phyloP scores from a whole-genome alignment of 2,329 filamentous ascomycete species.

The Aureobasidium melanogenum region DNA sequence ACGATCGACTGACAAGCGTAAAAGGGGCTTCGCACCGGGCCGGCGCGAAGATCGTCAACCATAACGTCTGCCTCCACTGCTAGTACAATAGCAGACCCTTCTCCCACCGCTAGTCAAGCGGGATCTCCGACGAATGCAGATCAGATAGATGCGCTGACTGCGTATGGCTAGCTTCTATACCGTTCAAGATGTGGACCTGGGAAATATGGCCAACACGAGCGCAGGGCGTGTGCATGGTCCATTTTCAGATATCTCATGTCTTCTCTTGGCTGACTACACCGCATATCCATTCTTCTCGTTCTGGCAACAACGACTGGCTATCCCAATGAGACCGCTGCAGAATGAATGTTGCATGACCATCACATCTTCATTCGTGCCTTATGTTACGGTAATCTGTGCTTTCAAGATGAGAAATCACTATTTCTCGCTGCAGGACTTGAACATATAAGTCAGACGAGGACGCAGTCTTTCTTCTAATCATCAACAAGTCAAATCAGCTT shows the following conservation, averaged over 20 bases:
- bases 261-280: neutral
- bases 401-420: neutral
- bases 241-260: neutral
- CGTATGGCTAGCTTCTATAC: neutral
- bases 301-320: neutral
- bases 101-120: too few species aligned
- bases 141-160: neutral
- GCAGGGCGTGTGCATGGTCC: neutral
- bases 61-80: neutral
- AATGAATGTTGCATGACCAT: neutral
- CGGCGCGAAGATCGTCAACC: neutral
- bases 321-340: neutral
- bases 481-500: neutral
- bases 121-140: neutral
- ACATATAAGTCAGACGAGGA: neutral
- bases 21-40: neutral
- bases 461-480: neutral
- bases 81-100: too few species aligned
- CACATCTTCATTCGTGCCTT: neutral
- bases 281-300: neutral
- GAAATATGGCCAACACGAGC: neutral
- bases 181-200: neutral
- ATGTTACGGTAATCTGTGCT: neutral
- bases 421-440: neutral
- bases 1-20: neutral